Percentiles rank a stretch among this genome's conserved stretches.
Evolutionary conservation across 257 asterid genomes (phyloP).

Genomic region (Ehretia macrophylla): DNA sequence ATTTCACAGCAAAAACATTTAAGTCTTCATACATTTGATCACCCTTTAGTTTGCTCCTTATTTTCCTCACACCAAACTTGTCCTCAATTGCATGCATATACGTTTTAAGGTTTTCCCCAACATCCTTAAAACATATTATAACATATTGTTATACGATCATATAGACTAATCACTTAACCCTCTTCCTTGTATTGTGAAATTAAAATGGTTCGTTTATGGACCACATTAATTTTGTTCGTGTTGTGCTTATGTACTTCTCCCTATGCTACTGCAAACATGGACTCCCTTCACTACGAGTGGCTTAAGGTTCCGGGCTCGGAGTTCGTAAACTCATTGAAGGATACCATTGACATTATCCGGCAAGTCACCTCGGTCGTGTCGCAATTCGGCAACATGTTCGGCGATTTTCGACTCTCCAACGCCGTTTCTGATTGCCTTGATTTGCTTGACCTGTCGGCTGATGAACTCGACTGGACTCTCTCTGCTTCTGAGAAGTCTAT

Average conservation of each 20-base stretch:
- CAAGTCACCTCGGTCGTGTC: slow-evolving; percentile 48
- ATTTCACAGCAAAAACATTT: neutral
- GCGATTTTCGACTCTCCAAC: slow-evolving; percentile 56
- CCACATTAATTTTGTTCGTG: slow-evolving; percentile 12
- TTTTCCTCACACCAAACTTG: neutral
- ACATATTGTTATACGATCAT: too few species aligned
- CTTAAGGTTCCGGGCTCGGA: slow-evolving; percentile 54
- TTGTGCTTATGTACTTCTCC: slow-evolving; percentile 14
- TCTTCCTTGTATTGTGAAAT: too few species aligned
- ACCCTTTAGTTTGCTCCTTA: too few species aligned
- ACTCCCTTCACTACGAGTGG: slow-evolving; percentile 28
- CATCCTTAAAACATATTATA: too few species aligned
- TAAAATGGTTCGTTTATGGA: neutral
- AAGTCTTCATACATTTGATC: too few species aligned
- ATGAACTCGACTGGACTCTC: slow-evolving; percentile 49
- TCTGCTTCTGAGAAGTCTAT: slow-evolving; percentile 46
- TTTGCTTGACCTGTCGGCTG: slow-evolving; percentile 62
- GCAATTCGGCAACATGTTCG: slow-evolving; percentile 28
- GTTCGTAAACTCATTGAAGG: slow-evolving; percentile 37
- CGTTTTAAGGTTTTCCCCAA: too few species aligned
- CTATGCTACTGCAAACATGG: slow-evolving; percentile 14
- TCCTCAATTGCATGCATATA: neutral
- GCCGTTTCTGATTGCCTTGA: slow-evolving; percentile 72
- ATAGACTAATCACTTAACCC: too few species aligned
- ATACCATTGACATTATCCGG: slow-evolving; percentile 39